Percentiles rank a stretch among this genome's conserved stretches.
Conservation (phyloP, 768 basidiomycete genomes). For the Lactarius hatsudake region DNA sequence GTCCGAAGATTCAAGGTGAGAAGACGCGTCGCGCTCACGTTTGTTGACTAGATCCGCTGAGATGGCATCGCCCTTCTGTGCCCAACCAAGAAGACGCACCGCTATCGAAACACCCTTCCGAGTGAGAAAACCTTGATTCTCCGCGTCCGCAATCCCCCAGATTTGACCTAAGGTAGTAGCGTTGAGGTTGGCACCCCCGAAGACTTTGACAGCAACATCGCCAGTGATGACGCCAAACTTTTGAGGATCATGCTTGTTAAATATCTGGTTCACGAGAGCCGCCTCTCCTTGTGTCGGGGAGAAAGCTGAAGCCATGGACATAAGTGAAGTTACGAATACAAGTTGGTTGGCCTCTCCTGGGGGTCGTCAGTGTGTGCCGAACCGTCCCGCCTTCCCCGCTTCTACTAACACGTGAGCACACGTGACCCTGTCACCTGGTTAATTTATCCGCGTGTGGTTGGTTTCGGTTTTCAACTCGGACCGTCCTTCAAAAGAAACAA, state of each 20-base stretch:
- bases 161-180: constrained; percentile 84
- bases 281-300: constrained; percentile 48
- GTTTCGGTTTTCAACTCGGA: neutral
- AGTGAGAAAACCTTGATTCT: constrained; percentile 91
- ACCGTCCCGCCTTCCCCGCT: neutral
- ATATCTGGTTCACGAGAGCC: constrained; percentile 69
- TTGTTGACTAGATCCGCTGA: constrained; percentile 60
- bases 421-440: neutral
- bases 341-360: neutral
- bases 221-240: constrained; percentile 84
- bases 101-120: constrained; percentile 85
- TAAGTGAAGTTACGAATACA: neutral
- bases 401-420: neutral
- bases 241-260: constrained; percentile 68
- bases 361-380: neutral
- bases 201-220: constrained; percentile 85
- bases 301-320: constrained; percentile 42
- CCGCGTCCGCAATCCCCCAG: constrained; percentile 89
- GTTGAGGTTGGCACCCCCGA: constrained; percentile 77
- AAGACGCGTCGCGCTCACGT: constrained; percentile 49
- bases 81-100: constrained; percentile 88
- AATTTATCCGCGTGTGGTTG: neutral
- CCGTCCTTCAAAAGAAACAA: constrained; percentile 31
- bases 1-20: constrained; percentile 19
- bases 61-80: constrained; percentile 79